Evolutionary conservation across 2,329 filamentous ascomycete genomes (phyloP), one percentile per base, ranked within the genome.

Genomic region (Microcera coccophila): DNA sequence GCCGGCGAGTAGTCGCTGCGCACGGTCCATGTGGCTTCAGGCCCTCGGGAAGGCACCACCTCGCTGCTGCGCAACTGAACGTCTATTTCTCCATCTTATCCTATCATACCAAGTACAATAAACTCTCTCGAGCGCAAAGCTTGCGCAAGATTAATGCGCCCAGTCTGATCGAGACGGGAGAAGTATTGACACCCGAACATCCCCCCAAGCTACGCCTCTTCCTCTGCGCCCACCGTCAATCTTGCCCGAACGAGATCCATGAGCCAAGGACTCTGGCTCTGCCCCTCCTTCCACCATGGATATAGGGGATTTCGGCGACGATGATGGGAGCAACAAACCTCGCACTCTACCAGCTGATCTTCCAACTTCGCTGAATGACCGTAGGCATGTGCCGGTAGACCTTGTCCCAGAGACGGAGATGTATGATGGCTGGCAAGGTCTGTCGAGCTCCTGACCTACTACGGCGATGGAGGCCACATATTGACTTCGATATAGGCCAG

Each of bases 371-470:
- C 79, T 98, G 42, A 85, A 98, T 65, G 93, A 98, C 71, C 82
- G 93, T 47, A 80, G 84, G 55, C 76, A 76, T 58, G 78, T 85
- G 24, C 78, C 82, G 4, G 74, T 72, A 36, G 81, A 84, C 49
- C 78, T 83, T 50, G 77, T 85, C 42, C 75, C 76, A 29, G 93
- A 97, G 73, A 95, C 90, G 31, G 93, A 97, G 73, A 89, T 96
- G 72, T 98, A 97, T 66, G 93, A 98, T 77, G 93, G 89, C 55
- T 98, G 93, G 93, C 90, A 97, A 83, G 91, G 91, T 75, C 54
- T 49, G 72, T 70, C 26, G 37, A 29, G 45, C 45, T 41, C 47
- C 42, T 38, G 10, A 10, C 24, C 28, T 19, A 29, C 37, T 28
- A 32, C 39, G 29, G 15, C 11, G 31, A 31, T 20, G 35, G 28